Evolutionary conservation across 192 early-diverging fungal genomes (phyloP).

Genomic region (Cladochytrium replicatum): DNA sequence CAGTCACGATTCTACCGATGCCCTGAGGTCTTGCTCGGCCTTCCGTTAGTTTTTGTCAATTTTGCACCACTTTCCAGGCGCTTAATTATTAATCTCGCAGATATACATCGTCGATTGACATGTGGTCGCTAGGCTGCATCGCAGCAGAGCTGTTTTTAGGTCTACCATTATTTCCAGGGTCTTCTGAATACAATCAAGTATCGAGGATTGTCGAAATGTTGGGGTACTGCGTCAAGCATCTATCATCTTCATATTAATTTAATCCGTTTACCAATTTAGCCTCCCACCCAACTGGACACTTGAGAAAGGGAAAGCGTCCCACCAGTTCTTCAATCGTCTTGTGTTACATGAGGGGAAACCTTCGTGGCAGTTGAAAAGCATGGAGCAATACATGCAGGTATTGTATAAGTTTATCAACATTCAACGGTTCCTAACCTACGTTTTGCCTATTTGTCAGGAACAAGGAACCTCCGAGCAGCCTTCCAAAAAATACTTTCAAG

Average conservation of each 20-base stretch:
- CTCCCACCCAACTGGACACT: slow-evolving; percentile 85
- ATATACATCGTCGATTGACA: slow-evolving; percentile 89
- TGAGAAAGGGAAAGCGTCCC: slow-evolving; percentile 81
- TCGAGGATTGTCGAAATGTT: slow-evolving; percentile 89
- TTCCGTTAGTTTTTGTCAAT: slow-evolving; percentile 42
- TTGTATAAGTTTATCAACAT: neutral
- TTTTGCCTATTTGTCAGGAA: slow-evolving; percentile 39
- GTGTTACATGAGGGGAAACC: slow-evolving; percentile 32
- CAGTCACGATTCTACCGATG: slow-evolving; percentile 95
- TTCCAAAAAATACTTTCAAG: slow-evolving; percentile 85
- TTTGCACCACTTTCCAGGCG: neutral
- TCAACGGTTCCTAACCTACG: neutral
- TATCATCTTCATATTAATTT: neutral
- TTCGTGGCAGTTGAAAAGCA: slow-evolving; percentile 62
- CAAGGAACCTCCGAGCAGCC: slow-evolving; percentile 77
- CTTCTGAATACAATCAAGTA: slow-evolving; percentile 93
- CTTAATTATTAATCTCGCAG: neutral
- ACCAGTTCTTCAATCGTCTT: slow-evolving; percentile 73
- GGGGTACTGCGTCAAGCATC: slow-evolving; percentile 42
- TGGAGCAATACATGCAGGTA: slow-evolving; percentile 67
- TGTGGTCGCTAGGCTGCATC: slow-evolving; percentile 99
- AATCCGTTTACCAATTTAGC: slow-evolving; percentile 20
- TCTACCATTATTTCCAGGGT: slow-evolving; percentile 89
- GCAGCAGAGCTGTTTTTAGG: slow-evolving; percentile 94
- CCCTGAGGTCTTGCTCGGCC: slow-evolving; percentile 89